Base-by-base conservation (phyloP, 2,329 filamentous ascomycete genomes). In the Fusarium beomiforme region DNA sequence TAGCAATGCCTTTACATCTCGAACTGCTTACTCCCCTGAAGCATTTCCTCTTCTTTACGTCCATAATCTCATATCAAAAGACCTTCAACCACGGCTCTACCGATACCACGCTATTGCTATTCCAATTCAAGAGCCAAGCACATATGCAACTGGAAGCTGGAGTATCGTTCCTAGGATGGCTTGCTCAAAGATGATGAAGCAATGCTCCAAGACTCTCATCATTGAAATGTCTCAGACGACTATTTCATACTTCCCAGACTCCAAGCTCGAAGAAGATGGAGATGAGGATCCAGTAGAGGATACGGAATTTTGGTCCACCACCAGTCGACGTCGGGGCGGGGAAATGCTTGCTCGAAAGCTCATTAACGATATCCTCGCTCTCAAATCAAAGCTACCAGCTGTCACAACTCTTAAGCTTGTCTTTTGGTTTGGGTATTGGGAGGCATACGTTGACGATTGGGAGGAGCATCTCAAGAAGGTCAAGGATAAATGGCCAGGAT, bases 131-230 rank as follows among this genome's bases (percentile, higher is more conserved):
- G 23, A 44, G 5, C 60, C 63, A 8, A 33, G 21, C 4, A 8
- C 21, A 2, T 59, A 66, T 16, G 33, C 7, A 19, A 4, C 6
- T 14, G 54, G 43, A 6, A 9, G 1, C 5, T 44, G 14, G 34
- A 21, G 16, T 12, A 21, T 41, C 1, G 16, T 24, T 1, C 39
- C 19, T 1, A 17, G 8, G 1, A 16, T 50, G 17, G 4, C 33
- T 0, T 66, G 60, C 2, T 66, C 51, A 6, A 8, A 13, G 2
- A 23, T 58, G 14, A 66, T 66, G 61, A 41, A 44, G 24, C 31
- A 59, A n/a, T 26, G 33, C 36, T 31, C 60, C 8, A 13, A 46
- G 0, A 46, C 24, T 2, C 23, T 66, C 10, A 29, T 59, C 4
- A 24, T 50, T 9, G 57, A 37, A 29, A 61, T 51, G 39, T 44